Percentiles rank a stretch among this genome's conserved stretches.
phyloP scores from a whole-genome alignment of 75 land plant species.

The Cunninghamia lanceolata region DNA sequence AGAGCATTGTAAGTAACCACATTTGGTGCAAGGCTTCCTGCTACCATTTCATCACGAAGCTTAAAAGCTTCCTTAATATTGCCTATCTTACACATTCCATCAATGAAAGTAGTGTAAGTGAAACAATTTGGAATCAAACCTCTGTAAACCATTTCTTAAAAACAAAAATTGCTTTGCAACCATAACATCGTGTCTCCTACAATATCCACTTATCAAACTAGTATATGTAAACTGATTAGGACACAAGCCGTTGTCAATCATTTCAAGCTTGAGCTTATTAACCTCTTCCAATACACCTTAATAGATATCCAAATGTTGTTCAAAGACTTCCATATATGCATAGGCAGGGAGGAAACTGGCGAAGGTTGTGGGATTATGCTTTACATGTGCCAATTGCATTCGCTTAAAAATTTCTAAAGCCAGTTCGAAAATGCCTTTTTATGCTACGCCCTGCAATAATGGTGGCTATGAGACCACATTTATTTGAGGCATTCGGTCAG shows the following conservation, averaged over 20 bases:
- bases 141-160: conserved; percentile 40
- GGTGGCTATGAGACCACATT: no score
- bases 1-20: conserved; percentile 52
- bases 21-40: conserved; percentile 31
- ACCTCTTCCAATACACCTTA: no score
- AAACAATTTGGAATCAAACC: conserved; percentile 57
- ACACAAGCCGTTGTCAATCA: conserved; percentile 20
- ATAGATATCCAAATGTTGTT: no score
- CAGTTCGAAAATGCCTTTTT: no score
- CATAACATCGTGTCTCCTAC: conserved; percentile 30
- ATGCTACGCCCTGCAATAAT: no score
- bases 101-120: conserved; percentile 63
- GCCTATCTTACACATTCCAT: conserved; percentile 52
- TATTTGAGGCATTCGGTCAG: no score
- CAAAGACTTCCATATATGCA: no score
- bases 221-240: conserved; percentile 58
- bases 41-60: conserved; percentile 46
- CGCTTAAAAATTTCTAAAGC: no score
- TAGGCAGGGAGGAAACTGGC: no score
- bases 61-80: conserved; percentile 22
- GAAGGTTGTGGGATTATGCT: no score
- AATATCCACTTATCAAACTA: conserved; percentile 36
- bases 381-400: no score
- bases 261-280: no score
- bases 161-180: conserved; percentile 45